phyloP scores from a whole-genome alignment of 345 rosid genomes.

The Eucalyptus rudis region DNA sequence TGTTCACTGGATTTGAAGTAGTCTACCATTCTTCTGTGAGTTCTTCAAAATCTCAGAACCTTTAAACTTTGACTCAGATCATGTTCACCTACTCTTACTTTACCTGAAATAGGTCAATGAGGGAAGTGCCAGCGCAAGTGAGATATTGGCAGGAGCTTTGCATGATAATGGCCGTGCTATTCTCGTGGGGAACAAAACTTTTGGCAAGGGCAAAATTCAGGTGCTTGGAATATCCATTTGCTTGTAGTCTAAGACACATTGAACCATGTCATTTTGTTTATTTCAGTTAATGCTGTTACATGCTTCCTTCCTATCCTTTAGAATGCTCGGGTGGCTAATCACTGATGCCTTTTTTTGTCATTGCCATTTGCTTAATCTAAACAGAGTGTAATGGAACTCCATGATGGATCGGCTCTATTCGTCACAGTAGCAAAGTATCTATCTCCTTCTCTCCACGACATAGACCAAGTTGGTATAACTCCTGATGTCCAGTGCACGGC shows the following conservation, averaged over 20 bases:
- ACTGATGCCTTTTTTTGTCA: neutral
- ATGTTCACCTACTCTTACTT: neutral
- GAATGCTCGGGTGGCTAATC: neutral
- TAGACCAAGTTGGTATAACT: constrained; percentile 69
- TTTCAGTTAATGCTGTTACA: neutral
- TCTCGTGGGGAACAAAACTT: constrained; percentile 79
- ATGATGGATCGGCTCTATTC: constrained; percentile 87
- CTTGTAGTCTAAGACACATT: neutral
- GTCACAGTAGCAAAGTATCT: constrained; percentile 86
- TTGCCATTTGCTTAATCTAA: neutral
- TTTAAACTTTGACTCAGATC: neutral
- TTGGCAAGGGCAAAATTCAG: constrained; percentile 93
- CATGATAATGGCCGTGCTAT: constrained; percentile 90
- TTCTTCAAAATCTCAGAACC: neutral
- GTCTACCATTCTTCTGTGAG: neutral
- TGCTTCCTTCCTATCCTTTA: neutral
- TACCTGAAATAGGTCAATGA: constrained; percentile 56
- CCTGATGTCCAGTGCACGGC: constrained; percentile 88
- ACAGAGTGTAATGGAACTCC: constrained; percentile 77
- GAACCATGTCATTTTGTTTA: neutral
- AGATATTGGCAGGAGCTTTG: constrained; percentile 83
- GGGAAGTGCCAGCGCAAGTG: constrained; percentile 96
- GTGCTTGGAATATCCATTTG: constrained; percentile 5
- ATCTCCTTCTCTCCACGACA: constrained; percentile 79
- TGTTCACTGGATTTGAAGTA: neutral